Conservation (phyloP, 106 monocot genomes). For the Acanthochlamys bracteata region DNA sequence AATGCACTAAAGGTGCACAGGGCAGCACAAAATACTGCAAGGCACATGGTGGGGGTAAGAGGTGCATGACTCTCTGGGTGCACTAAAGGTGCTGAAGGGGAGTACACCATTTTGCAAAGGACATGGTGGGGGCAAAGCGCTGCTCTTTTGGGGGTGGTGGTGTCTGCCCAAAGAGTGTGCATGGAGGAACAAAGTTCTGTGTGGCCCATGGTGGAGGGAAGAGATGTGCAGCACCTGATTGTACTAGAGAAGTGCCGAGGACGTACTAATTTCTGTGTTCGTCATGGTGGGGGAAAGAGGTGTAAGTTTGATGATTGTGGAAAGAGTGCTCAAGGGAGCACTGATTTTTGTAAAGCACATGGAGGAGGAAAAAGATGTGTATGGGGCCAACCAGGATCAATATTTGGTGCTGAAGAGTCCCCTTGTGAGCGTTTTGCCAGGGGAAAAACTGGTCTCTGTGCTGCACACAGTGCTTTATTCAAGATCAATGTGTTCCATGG, state of each 20-base stretch:
- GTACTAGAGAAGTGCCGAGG: slow-evolving; percentile 44
- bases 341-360: slow-evolving; percentile 51
- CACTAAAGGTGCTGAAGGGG: slow-evolving; percentile 47
- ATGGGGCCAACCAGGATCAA: slow-evolving; percentile 26
- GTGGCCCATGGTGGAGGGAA: slow-evolving; percentile 58
- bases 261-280: slow-evolving; percentile 35
- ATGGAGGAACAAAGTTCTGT: slow-evolving; percentile 45
- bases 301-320: slow-evolving; percentile 39
- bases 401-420: neutral
- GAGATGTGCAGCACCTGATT: slow-evolving; percentile 43
- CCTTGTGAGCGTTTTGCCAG: slow-evolving; percentile 19
- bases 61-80: slow-evolving; percentile 31
- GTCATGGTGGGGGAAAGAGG: slow-evolving; percentile 41
- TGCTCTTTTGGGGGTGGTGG: slow-evolving; percentile 42
- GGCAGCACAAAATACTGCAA: slow-evolving; percentile 51
- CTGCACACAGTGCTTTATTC: slow-evolving; percentile 17
- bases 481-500: slow-evolving; percentile 21
- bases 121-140: slow-evolving; percentile 44
- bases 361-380: slow-evolving; percentile 42
- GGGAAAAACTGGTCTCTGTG: slow-evolving; percentile 15
- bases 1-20: slow-evolving; percentile 41
- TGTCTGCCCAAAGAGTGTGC: slow-evolving; percentile 42
- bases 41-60: slow-evolving; percentile 51
- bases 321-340: slow-evolving; percentile 47
- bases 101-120: slow-evolving; percentile 46